phyloP scores from a whole-genome alignment of 371 early-diverging fungal species.

The Fennellomyces sp. region DNA sequence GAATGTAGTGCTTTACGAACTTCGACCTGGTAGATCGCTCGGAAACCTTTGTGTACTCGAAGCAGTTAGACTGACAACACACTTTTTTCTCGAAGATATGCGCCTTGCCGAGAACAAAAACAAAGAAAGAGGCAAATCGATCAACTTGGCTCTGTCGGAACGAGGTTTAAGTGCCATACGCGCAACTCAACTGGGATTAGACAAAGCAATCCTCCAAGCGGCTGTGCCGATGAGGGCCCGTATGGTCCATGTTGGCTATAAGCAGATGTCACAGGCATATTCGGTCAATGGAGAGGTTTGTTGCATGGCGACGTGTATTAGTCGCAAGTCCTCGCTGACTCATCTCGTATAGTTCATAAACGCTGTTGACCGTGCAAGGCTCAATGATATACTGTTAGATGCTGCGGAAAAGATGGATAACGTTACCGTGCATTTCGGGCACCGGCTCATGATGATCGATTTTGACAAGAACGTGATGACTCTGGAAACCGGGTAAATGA shows the following conservation, averaged over 20 bases:
- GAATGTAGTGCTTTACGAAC: conserved; percentile 87
- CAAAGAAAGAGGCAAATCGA: conserved; percentile 75
- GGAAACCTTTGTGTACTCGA: background rate
- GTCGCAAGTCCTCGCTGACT: conserved; percentile 1
- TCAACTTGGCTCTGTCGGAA: conserved; percentile 92
- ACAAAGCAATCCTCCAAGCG: conserved; percentile 64
- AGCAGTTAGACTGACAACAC: background rate
- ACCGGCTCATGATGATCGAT: conserved; percentile 61
- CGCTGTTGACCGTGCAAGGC: conserved; percentile 86
- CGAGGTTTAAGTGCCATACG: conserved; percentile 88
- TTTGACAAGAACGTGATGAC: conserved; percentile 57
- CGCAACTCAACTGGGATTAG: conserved; percentile 68
- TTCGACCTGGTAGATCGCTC: conserved; percentile 73
- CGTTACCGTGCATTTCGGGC: conserved; percentile 72
- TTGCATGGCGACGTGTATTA: background rate
- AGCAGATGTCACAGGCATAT: conserved; percentile 82
- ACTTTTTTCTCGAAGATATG: conserved; percentile 52
- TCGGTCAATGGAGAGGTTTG: conserved; percentile 85
- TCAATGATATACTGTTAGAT: conserved; percentile 82
- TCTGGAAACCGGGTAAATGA: conserved; percentile 23
- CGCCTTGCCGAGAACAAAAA: conserved; percentile 62
- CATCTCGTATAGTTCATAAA: conserved; percentile 77
- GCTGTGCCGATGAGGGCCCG: conserved; percentile 93
- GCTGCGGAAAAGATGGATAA: conserved; percentile 66
- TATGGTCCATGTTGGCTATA: conserved; percentile 81